Evolutionary conservation across 2,329 filamentous ascomycete species (phyloP).

Genomic region (Talaromyces sp.): DNA sequence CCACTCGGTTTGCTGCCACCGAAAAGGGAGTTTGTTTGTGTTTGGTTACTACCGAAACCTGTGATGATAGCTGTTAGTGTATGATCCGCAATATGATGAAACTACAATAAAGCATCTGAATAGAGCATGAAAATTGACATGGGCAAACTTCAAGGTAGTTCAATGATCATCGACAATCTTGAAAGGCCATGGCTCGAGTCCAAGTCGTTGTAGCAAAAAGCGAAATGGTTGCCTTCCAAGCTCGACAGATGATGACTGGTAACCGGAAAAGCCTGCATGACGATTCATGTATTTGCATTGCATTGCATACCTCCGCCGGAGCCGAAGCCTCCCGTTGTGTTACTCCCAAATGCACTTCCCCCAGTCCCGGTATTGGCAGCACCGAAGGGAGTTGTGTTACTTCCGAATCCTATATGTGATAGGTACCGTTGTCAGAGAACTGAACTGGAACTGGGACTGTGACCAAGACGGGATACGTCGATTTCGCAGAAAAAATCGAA

Average conservation of each 20-base stretch:
- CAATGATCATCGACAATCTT: conserved; percentile 6
- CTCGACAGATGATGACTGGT: neutral
- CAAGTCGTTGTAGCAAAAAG: neutral
- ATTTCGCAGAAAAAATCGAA: conserved; percentile 29
- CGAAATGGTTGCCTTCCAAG: neutral
- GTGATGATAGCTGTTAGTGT: conserved; percentile 19
- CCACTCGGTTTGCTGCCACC: conserved; percentile 16
- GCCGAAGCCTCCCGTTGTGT: conserved; percentile 40
- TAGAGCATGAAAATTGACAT: neutral
- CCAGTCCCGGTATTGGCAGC: conserved; percentile 29
- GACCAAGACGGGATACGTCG: conserved; percentile 25
- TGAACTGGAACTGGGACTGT: conserved; percentile 25
- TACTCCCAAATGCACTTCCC: conserved; percentile 36
- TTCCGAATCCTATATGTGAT: conserved; percentile 42
- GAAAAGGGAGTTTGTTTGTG: conserved; percentile 27
- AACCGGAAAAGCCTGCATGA: neutral
- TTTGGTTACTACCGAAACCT: conserved; percentile 40
- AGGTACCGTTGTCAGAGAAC: conserved; percentile 38
- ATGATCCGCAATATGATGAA: conserved; percentile 20
- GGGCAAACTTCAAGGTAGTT: neutral
- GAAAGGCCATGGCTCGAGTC: neutral
- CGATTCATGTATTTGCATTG: neutral
- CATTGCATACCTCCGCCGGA: conserved; percentile 42
- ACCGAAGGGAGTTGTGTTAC: conserved; percentile 38
- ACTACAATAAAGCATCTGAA: neutral